A percentile compares a stretch with the other conserved stretches of the same genome.
Conservation (phyloP, 2,329 filamentous ascomycete species). For the Aspergillus carbonarius region DNA sequence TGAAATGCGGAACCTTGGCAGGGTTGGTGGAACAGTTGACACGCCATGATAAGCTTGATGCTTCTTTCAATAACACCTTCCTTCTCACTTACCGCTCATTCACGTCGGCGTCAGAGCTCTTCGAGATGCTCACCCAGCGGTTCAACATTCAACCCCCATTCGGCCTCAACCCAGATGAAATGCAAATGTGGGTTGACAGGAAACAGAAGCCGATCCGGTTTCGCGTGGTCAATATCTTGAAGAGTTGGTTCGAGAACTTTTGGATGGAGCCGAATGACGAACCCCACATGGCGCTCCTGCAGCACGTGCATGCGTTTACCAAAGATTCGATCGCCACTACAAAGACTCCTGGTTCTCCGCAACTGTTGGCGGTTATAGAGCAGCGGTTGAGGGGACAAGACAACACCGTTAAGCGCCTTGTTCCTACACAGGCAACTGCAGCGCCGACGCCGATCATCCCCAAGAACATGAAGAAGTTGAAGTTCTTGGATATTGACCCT, state of each 20-base stretch:
- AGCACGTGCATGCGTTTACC: constrained; percentile 86
- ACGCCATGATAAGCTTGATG: constrained; percentile 90
- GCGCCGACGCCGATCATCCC: constrained; percentile 88
- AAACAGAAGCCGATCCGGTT: constrained; percentile 97
- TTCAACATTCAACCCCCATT: constrained; percentile 91
- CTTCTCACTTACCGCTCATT: constrained; percentile 95
- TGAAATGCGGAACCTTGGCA: constrained; percentile 85
- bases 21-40: constrained; percentile 94
- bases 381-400: constrained; percentile 87
- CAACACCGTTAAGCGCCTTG: constrained; percentile 76
- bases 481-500: constrained; percentile 95
- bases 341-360: constrained; percentile 83
- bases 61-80: constrained; percentile 96
- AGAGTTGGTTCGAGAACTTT: constrained; percentile 97
- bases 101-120: constrained; percentile 83
- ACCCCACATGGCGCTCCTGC: constrained; percentile 80
- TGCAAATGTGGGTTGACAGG: constrained; percentile 83
- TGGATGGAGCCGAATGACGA: constrained; percentile 97
- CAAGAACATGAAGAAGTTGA: constrained; percentile 99
- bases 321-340: constrained; percentile 90
- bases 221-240: constrained; percentile 94
- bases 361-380: constrained; percentile 82
- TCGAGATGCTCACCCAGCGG: constrained; percentile 85
- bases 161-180: constrained; percentile 71
- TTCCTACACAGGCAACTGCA: constrained; percentile 79